Conservation (phyloP, 805 yeast species). For the Suhomyces sp. region DNA sequence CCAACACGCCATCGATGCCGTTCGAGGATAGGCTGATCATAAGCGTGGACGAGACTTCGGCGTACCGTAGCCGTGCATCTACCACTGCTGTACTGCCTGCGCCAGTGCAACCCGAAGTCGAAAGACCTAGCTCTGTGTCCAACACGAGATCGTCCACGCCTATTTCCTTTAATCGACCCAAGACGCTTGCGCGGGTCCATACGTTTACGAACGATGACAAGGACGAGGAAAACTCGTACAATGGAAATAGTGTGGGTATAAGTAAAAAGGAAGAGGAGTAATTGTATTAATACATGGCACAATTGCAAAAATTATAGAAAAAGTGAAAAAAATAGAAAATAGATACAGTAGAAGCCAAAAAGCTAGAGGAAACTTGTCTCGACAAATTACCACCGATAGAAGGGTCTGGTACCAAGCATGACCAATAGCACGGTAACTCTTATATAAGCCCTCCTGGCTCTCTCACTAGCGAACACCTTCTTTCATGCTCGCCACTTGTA, state of each 20-base stretch:
- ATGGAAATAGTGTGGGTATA: slow-evolving; percentile 53
- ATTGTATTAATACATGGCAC: background rate
- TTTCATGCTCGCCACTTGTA: too few relatives aligned
- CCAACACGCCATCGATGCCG: slow-evolving; percentile 4
- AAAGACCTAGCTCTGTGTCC: slow-evolving; percentile 1
- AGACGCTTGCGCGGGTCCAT: slow-evolving; percentile 5
- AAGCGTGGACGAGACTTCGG: background rate
- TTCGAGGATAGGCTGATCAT: slow-evolving; percentile 3
- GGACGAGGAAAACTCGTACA: slow-evolving; percentile 31
- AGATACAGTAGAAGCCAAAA: background rate
- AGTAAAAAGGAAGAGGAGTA: slow-evolving; percentile 45
- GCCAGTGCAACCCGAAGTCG: background rate
- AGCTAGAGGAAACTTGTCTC: background rate
- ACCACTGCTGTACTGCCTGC: background rate
- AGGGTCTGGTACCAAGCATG: too few relatives aligned
- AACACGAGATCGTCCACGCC: slow-evolving; percentile 5
- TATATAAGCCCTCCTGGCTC: too few relatives aligned
- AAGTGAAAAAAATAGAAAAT: background rate
- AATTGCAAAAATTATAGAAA: background rate
- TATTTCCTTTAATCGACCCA: background rate
- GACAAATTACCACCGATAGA: too few relatives aligned
- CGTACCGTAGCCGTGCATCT: background rate
- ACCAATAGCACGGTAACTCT: too few relatives aligned
- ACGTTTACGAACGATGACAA: slow-evolving; percentile 13
- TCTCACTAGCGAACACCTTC: background rate